Evolutionary conservation across 176 grass and related monocot species (phyloP), one percentile per base, ranked within the genome.

Genomic region (Phoenix dactylifera): DNA sequence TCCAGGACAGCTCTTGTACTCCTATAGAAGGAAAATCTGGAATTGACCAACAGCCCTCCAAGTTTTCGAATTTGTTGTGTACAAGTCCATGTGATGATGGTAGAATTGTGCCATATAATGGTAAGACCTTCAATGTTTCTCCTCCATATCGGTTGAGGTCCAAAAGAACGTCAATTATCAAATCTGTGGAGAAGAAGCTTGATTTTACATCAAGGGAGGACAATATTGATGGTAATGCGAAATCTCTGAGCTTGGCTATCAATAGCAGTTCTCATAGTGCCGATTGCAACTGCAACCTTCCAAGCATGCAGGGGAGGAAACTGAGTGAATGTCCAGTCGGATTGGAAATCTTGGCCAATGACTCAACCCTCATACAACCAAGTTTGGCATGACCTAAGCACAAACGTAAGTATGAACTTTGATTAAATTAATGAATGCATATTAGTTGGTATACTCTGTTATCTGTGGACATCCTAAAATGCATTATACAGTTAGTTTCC

Each of bases 161-260:
- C 60, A 89, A 98, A 81, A 82, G 94, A 70, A 74, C 84, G 52
- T 59, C 69, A 24, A 71, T 73, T 15, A 74, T 52, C 29, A 98
- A 85, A 89, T 66, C 79, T 35, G 67, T 98, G 64, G 85, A 85
- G 76, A 92, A 93, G 76, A 76, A 83, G 51, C 76, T 98, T 17
- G 85, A 98, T 89, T 98, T 98, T 85, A 79, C 83, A 74, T 58
- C 74, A 50, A 72, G 54, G 39, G 71, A 65, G 49, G 59, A 59
- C 35, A 49, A 72, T 72, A 22, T 50, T 60, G 18, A 55, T 54
- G 19, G 69, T 83, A 80, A 67, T 74, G 61, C 60, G n/a, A 73
- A 77, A 39, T 63, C 76, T 53, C 65, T 52, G 24, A 77, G 68
- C 57, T 77, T 82, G 50, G 57, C 70, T 60, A 64, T 64, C n/a